Evolutionary conservation across 495 filamentous ascomycete species (phyloP), one percentile per base, ranked within the genome.

Genomic region (Glonium stellatum): DNA sequence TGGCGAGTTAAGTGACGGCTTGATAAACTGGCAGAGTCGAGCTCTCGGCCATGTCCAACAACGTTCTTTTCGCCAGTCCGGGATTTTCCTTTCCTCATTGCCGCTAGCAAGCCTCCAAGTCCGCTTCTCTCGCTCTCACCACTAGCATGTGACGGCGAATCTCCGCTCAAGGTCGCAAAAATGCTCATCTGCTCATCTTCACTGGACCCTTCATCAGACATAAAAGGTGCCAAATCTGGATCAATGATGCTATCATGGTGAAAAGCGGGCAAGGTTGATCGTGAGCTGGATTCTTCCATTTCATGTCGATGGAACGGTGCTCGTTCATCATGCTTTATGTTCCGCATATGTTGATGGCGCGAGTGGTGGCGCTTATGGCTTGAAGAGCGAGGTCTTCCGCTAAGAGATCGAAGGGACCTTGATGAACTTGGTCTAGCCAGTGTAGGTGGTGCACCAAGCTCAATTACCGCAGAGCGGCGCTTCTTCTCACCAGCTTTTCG

Each of bases 201-300:
- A 67, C 88, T 97, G 1, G 89, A 92, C 21, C 85, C 90, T 66
- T 91, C 87, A 71, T 99, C 95, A 18, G 93, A 97, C 77, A 97
- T 86, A 74, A 92, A 97, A 27, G 90, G 89, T 1, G 91, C 92
- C 15, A 97, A 77, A 67, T 97, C 95, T 3, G 95, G 92, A 67
- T 99, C 95, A 69, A 97, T 97, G 63, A 99, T 96, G 66, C 89
- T 97, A 69, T 99, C 95, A 64, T 90, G 90, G 68, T 97, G 95
- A 66, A 98, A 97, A 27, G 92, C 90, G 36, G 92, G 86, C 8
- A 96, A 78, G 13, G 83, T 81, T n/a, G 82, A 77, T 56, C 84
- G 84, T 52, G 77, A 79, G 18, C 76, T 72, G 27, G 82, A 75
- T 51, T 96, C 88, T 55, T 85, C 84, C 19, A 64, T 71, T 50